phyloP scores from a whole-genome alignment of 768 basidiomycete genomes.

The Lentinula lateritia region DNA sequence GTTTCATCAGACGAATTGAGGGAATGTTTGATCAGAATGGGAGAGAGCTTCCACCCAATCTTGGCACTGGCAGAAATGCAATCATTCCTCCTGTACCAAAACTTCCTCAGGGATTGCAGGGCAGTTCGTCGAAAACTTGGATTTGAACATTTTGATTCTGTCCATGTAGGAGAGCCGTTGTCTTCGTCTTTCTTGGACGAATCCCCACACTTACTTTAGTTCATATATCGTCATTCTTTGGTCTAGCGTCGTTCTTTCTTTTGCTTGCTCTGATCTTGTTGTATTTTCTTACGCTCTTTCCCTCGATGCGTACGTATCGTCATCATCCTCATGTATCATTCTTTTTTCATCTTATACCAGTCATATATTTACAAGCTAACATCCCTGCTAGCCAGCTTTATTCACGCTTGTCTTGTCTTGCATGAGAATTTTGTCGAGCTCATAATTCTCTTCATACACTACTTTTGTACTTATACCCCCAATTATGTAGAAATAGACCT shows the following conservation, averaged over 20 bases:
- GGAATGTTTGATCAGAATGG: conserved; percentile 41
- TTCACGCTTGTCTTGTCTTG: neutral
- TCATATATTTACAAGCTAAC: neutral
- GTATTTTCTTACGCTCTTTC: neutral
- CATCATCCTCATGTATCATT: neutral
- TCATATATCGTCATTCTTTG: neutral
- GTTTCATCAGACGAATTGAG: conserved; percentile 48
- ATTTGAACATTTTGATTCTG: neutral
- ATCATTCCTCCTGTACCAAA: conserved; percentile 40
- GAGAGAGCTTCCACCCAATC: conserved; percentile 20
- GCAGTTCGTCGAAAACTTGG: neutral
- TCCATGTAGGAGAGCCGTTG: neutral
- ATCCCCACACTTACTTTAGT: neutral
- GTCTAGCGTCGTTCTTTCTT: neutral
- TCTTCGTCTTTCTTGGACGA: neutral
- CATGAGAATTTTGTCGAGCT: neutral
- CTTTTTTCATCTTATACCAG: neutral
- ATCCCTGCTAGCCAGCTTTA: neutral
- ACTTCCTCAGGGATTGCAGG: conserved; percentile 20
- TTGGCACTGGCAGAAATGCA: conserved; percentile 12
- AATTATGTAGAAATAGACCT: neutral
- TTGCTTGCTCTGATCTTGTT: neutral
- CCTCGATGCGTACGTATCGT: neutral
- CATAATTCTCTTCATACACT: neutral
- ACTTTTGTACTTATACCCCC: neutral